Evolutionary conservation across 1,284 basidiomycete species (phyloP).

Genomic region (Ganoderma sinense): DNA sequence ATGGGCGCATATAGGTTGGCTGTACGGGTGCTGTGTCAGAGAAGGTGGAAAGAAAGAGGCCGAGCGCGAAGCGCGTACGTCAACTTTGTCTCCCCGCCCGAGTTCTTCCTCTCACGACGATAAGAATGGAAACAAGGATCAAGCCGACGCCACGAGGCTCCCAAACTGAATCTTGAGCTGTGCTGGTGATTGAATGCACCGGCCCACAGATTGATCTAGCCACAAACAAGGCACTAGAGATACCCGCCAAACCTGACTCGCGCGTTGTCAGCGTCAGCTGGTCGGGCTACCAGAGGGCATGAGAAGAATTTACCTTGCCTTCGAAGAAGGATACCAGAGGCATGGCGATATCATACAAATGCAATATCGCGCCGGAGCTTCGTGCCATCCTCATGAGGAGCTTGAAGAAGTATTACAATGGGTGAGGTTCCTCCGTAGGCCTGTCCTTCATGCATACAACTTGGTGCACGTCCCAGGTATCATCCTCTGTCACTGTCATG

Average conservation of each 20-base stretch:
- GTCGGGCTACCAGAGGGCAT: background rate
- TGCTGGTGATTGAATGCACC: background rate
- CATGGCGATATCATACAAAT: no score
- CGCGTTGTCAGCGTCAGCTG: background rate
- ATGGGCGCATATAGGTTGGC: background rate
- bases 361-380: no score
- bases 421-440: no score
- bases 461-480: no score
- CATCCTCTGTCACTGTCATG: no score
- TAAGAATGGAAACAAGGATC: slow-evolving; percentile 10
- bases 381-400: no score
- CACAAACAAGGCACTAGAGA: background rate
- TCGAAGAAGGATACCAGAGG: no score
- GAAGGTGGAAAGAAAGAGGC: background rate
- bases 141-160: slow-evolving; percentile 9
- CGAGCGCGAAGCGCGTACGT: background rate
- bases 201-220: background rate
- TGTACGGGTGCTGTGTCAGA: background rate
- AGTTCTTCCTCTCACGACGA: slow-evolving; percentile 10
- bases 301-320: no score
- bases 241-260: background rate
- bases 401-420: no score
- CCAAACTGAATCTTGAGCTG: background rate
- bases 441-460: no score
- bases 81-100: background rate